phyloP scores from a whole-genome alignment of 345 rosid genomes.

The Pistacia integerrima region DNA sequence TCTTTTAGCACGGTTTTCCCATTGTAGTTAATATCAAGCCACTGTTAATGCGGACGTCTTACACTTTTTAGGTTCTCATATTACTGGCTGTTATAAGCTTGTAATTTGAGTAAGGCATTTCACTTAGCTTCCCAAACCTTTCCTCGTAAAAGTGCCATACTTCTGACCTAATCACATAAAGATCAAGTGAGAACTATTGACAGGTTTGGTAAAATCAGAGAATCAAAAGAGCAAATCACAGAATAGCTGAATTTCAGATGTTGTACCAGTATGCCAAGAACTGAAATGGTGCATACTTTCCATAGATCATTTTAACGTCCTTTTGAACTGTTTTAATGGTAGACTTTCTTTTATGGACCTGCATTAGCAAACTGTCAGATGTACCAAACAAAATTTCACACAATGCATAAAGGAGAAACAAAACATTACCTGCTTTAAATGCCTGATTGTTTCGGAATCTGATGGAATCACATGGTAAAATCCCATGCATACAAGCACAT shows the following conservation, averaged over 20 bases:
- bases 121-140: too few relatives aligned
- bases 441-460: constrained; percentile 57
- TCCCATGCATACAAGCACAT: constrained; percentile 58
- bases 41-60: constrained; percentile 10
- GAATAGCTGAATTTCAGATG: background rate
- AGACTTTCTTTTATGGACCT: too few relatives aligned
- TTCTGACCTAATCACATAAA: background rate
- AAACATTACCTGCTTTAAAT: constrained; percentile 33
- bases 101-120: constrained; percentile 24
- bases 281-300: too few relatives aligned
- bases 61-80: constrained; percentile 32
- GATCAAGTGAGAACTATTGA: background rate
- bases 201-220: background rate
- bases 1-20: background rate
- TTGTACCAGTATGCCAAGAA: too few relatives aligned
- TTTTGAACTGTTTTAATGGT: too few relatives aligned
- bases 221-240: background rate
- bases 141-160: too few relatives aligned
- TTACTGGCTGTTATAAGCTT: constrained; percentile 48
- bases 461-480: constrained; percentile 52
- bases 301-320: too few relatives aligned
- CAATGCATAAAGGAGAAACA: too few relatives aligned
- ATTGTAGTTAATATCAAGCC: too few relatives aligned
- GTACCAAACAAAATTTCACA: too few relatives aligned
- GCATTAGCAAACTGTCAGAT: too few relatives aligned